Base-by-base conservation (phyloP, 352 stramenopile genomes). In the Phytophthora nicotianae region DNA sequence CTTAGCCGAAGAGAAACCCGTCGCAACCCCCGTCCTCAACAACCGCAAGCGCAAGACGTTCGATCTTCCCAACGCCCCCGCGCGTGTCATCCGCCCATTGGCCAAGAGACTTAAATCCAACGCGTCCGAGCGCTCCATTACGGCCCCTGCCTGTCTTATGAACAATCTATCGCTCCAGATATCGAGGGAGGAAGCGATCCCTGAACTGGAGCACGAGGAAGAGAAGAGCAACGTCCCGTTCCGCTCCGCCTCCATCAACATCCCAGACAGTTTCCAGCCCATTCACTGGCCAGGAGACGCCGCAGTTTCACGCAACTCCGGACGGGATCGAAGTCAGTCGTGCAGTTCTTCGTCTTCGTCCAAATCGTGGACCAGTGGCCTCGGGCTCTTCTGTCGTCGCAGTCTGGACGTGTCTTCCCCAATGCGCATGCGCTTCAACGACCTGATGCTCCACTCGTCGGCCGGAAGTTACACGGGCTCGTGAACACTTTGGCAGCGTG, bases 391-490 rank as follows among this genome's bases (percentile, higher is more conserved):
- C 60, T 90, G 81, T 35, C 81, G 83, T 29, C 79, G 75, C 57
- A 90, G 83, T 40, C 52, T 89, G 10, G 81, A 89, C 52, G 83
- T 92, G 55, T 77, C 79, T 52, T 92, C 83, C 42, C 81, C 79
- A 5, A 53, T 90, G 50, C 75, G 73, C 8, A 64, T 73, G 11
- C 73, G 72, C 46, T 82, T 92, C 23, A 81, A 77, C 24, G 81
- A 92, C 41, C 65, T 92, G 51, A 67, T 88, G 59, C 65, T 92
- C 14, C 60, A 76, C 72, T 87, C 83, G 17, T 86, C 83, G 23
- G 69, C 72, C 0, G 74, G 75, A 17, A 88, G 78, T 64, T 87
- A 85, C 58, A 79, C 79, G n/a, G 74, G 74, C 29, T 77, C 70
- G 50, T 82, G 70, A 82, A 48, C 27, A 17, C 20, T 16, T 29